Percentiles rank a stretch among this genome's conserved stretches.
Evolutionary conservation across 1,284 basidiomycete genomes (phyloP).

Genomic region (Cystobasidium pallidum): DNA sequence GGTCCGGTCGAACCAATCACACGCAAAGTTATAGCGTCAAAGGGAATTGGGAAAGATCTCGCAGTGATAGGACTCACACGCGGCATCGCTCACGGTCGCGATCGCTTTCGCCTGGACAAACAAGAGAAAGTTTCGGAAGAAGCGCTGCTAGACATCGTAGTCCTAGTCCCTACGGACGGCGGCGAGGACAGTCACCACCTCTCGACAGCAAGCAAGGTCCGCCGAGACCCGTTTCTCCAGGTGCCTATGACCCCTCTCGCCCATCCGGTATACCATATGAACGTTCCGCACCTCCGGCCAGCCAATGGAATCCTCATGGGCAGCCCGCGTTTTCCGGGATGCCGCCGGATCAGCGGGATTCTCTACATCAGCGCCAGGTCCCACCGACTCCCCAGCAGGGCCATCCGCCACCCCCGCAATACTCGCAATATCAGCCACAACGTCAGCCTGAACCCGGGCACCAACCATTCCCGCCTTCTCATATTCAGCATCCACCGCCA

Average conservation of each 20-base stretch:
- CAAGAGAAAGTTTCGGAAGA: neutral
- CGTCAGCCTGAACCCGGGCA: neutral
- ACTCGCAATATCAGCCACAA: slow-evolving; percentile 10
- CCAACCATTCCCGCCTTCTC: neutral
- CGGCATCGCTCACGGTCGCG: slow-evolving; percentile 15
- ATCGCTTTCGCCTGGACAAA: neutral
- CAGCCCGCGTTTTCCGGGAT: neutral
- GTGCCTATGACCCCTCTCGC: slow-evolving; percentile 3
- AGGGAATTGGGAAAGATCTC: neutral
- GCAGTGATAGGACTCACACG: neutral
- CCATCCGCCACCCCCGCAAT: slow-evolving; percentile 1
- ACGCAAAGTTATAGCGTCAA: neutral
- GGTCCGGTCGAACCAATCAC: slow-evolving; percentile 4
- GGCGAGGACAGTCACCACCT: slow-evolving; percentile 1
- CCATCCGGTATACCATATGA: neutral
- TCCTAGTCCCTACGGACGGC: neutral
- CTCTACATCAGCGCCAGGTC: neutral
- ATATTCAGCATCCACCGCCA: slow-evolving; percentile 21
- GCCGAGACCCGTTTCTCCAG: slow-evolving; percentile 7
- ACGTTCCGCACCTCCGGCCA: neutral
- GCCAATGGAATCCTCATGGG: slow-evolving; percentile 1
- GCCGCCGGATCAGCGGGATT: neutral
- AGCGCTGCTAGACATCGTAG: neutral
- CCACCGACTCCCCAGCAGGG: neutral
- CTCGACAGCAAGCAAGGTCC: neutral